Evolutionary conservation across 805 yeast genomes (phyloP).

Genomic region (Clavispora santaluciae): DNA sequence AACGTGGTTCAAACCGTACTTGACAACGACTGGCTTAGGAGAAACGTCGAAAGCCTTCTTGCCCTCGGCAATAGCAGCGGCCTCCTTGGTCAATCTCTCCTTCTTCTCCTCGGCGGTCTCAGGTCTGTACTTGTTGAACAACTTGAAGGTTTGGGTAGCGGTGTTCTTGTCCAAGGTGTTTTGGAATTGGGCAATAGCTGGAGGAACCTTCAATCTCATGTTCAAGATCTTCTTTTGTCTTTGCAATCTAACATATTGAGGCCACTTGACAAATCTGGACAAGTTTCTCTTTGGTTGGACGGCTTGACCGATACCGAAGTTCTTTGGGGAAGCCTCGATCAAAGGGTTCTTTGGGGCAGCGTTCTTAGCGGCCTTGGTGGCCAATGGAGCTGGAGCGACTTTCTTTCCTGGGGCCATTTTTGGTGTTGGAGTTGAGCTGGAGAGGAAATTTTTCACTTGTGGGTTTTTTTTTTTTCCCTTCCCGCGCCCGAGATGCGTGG

Average conservation of each 20-base stretch:
- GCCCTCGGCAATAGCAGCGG: slow-evolving; percentile 98
- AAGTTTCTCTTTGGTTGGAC: slow-evolving; percentile 95
- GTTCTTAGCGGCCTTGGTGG: slow-evolving; percentile 50
- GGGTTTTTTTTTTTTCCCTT: slow-evolving; percentile 5
- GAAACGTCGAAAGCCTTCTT: slow-evolving; percentile 95
- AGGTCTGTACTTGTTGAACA: slow-evolving; percentile 98
- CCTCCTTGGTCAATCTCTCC: slow-evolving; percentile 98
- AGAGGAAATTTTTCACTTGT: slow-evolving; percentile 1
- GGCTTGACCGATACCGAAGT: slow-evolving; percentile 95
- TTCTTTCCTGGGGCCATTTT: slow-evolving; percentile 55
- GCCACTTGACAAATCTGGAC: slow-evolving; percentile 98
- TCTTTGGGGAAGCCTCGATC: slow-evolving; percentile 81
- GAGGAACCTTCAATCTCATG: slow-evolving; percentile 98
- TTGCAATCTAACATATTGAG: slow-evolving; percentile 96
- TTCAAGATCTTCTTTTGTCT: slow-evolving; percentile 97
- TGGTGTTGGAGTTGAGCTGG: slow-evolving; percentile 4
- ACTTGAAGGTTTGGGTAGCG: slow-evolving; percentile 94
- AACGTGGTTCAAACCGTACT: slow-evolving; percentile 99
- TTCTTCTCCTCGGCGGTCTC: slow-evolving; percentile 97
- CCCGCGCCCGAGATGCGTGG: slow-evolving; percentile 2
- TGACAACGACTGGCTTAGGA: slow-evolving; percentile 93
- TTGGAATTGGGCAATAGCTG: slow-evolving; percentile 96
- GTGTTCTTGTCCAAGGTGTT: slow-evolving; percentile 97
- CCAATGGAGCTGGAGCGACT: slow-evolving; percentile 98
- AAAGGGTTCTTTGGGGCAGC: slow-evolving; percentile 21